Conservation (phyloP, 495 filamentous ascomycete genomes). For the Penicillium angulare region DNA sequence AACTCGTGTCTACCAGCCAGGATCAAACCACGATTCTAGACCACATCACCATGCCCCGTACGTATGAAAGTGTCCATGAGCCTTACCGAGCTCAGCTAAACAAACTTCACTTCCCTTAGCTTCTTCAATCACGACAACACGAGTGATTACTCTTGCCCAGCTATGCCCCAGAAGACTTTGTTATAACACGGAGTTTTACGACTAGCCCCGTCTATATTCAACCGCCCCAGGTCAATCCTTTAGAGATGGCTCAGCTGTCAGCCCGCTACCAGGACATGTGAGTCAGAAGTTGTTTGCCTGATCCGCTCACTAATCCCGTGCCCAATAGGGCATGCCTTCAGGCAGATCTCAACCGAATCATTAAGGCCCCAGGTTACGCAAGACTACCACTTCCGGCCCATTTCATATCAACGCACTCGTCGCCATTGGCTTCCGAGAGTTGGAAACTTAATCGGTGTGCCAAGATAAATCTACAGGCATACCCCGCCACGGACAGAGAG, state of each 20-base stretch:
- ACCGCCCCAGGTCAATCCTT: not conserved
- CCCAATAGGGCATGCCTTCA: not conserved
- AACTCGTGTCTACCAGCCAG: not conserved
- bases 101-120: not conserved
- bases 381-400: not conserved
- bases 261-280: not conserved
- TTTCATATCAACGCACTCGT: not conserved
- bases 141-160: not conserved
- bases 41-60: not conserved
- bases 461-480: not conserved
- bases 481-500: not conserved
- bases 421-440: not conserved
- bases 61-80: not conserved
- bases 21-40: not conserved
- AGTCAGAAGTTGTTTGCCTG: not conserved
- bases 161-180: not conserved
- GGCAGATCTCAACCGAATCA: too few relatives aligned
- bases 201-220: not conserved
- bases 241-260: not conserved
- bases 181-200: not conserved
- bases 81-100: not conserved
- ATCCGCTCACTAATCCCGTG: not conserved
- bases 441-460: not conserved
- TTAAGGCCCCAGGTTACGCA: not conserved
- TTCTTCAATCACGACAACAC: not conserved